Evolutionary conservation across 257 asterid genomes (phyloP), one percentile per base, ranked within the genome.

Genomic region (Perilla frutescens): DNA sequence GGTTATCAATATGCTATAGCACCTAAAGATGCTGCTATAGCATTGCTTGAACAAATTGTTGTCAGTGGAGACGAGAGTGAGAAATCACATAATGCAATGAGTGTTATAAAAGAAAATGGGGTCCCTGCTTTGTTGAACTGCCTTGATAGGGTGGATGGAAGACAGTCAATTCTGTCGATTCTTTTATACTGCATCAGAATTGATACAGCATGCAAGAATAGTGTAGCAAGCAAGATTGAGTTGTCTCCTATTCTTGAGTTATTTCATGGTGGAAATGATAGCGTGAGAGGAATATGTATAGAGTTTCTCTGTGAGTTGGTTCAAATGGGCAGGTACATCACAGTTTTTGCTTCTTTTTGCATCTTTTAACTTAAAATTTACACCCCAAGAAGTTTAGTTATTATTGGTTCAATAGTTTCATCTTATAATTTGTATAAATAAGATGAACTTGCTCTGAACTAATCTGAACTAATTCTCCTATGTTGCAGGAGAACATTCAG

Each of bases 221-320:
- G 57, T 56, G 77, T 89, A 48, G 97, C 95, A 1, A 80, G 75
- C 78, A 82, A 83, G 71, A 80, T 89, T 57, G 93, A 89, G 77
- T 53, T 89, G 36, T 83, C 89, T 68, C 87, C 82, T 26, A 80
- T 91, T 77, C 92, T 91, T 69, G 96, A 91, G 71, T 62, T 91
- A 40, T 87, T 91, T 76, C 90, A 89, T 73, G 76, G 90, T 29
- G 97, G 92, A 82, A 85, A 71, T 62, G 97, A 91, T 50, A 62
- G 84, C 26, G 83, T 65, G 57, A 82, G 85, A 73, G 89, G 85
- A 40, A 78, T 76, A 41, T 91, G 96, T 74, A 73, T 91, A 61
- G 96, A 91, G 71, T 87, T 91, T 73, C 87, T 91, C 50, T 77
- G 81, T 9, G 96, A 87, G 81, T 79, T 91, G 79, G 90, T 91